Evolutionary conservation across 495 filamentous ascomycete genomes (phyloP).

Genomic region (Neurospora sp.): DNA sequence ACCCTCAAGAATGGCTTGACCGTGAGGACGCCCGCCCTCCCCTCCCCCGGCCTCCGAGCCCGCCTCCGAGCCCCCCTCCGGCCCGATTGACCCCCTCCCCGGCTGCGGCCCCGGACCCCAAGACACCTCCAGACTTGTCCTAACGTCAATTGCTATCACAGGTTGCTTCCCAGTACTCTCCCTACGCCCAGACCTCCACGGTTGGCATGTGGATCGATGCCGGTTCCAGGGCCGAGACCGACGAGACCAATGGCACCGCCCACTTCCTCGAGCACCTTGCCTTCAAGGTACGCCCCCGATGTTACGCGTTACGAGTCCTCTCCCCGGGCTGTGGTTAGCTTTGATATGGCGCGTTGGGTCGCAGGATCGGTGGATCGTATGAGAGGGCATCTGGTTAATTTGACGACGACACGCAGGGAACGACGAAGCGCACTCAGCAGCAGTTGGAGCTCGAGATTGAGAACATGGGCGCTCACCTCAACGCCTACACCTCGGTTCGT

Average conservation of each 20-base stretch:
- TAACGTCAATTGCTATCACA: conserved; percentile 38
- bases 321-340: background rate
- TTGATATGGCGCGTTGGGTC: background rate
- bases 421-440: conserved; percentile 81
- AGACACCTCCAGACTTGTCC: conserved; percentile 2
- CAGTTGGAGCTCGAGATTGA: conserved; percentile 99
- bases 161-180: conserved; percentile 97
- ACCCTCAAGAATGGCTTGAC: conserved; percentile 96
- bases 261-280: conserved; percentile 99
- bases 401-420: conserved; percentile 49
- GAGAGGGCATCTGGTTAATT: background rate
- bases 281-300: conserved; percentile 67
- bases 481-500: conserved; percentile 97
- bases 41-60: background rate
- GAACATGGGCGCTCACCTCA: conserved; percentile 99
- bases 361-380: background rate
- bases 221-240: conserved; percentile 94
- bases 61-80: background rate
- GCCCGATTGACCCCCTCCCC: conserved; percentile 19
- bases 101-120: background rate
- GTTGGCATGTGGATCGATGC: conserved; percentile 99
- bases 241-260: conserved; percentile 96
- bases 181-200: conserved; percentile 96
- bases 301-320: background rate
- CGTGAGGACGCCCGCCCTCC: conserved; percentile 41